Evolutionary conservation across 1,284 basidiomycete species (phyloP), one percentile per base, ranked within the genome.

Genomic region (Marasmius fiardii): DNA sequence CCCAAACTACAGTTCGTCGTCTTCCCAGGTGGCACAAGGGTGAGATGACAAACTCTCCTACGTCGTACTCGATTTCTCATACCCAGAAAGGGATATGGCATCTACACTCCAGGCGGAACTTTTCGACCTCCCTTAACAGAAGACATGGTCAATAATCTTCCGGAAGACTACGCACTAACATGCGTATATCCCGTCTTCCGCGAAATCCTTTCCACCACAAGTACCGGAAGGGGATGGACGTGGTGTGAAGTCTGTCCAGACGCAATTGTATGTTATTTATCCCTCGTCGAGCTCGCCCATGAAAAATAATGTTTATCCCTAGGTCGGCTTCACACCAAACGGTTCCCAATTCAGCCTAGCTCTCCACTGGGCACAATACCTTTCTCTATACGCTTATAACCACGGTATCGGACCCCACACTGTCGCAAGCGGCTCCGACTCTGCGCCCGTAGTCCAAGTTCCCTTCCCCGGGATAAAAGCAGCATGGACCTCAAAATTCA

Each of bases 321-420:
- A 61, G 60, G 52, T 60, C 12, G 61, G 61, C 1, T 59, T 63
- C 49, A 33, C 56, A 11, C 61, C 61, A 3, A 63, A 59, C 34
- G 61, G 61, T n/a, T 58, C 56, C 39, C 54, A 55, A 1, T 61
- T 58, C 53, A 61, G 33, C 39, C 55, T 63, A n/a, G 53, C 55
- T 12, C 60, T 58, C 3, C 60, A 61, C 41, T 63, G 61, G 61
- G 61, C 57, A 2, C 55, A 48, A 1, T 63, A 63, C 53, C 53
- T 63, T n/a, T 47, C 61, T 1, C 43, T 60, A 11, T 63, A 61
- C 52, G 55, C 56, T 24, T 33, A 21, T 6, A 24, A 61, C 31
- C 58, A 63, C 41, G 60, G 61, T 18, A 57, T 61, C 43, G 61
- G 60, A 21, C 58, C 61, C 28, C 28, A 31, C 28, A 31, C 28